Conservation (phyloP, 768 basidiomycete genomes). For the Pleurotus eryngii region DNA sequence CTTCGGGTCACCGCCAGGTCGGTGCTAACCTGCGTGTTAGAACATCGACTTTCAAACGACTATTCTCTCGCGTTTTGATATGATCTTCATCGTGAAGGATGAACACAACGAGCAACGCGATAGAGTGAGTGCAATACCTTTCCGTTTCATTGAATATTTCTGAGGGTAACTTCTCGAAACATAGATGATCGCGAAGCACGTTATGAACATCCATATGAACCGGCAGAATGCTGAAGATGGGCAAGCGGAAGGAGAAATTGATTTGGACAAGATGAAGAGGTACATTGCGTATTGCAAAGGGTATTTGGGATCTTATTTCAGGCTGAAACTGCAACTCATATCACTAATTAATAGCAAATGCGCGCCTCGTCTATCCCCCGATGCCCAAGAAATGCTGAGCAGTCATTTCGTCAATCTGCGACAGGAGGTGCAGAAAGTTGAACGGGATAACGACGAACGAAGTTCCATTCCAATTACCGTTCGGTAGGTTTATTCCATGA, state of each 20-base stretch:
- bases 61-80: conserved; percentile 96
- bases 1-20: not conserved
- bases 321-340: not conserved
- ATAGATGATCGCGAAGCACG: conserved; percentile 93
- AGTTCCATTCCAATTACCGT: conserved; percentile 98
- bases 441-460: conserved; percentile 94
- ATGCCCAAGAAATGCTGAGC: conserved; percentile 94
- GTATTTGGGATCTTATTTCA: conserved; percentile 35
- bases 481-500: conserved; percentile 52
- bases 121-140: conserved; percentile 47
- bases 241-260: conserved; percentile 82
- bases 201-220: conserved; percentile 99
- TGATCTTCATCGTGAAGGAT: conserved; percentile 99
- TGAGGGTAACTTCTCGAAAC: not conserved
- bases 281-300: conserved; percentile 96
- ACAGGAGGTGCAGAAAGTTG: conserved; percentile 93
- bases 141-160: not conserved
- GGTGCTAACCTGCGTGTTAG: conserved; percentile 25
- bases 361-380: conserved; percentile 88
- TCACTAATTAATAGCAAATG: conserved; percentile 66
- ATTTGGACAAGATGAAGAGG: conserved; percentile 97
- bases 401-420: conserved; percentile 92
- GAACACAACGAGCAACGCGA: conserved; percentile 95
- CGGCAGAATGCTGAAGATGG: conserved; percentile 59
- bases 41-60: conserved; percentile 99